These are phyloP conservation scores for Diophrys sp. DNA, from an alignment of 73 alveolate genomes.

Conservation along the genomic window DNA sequence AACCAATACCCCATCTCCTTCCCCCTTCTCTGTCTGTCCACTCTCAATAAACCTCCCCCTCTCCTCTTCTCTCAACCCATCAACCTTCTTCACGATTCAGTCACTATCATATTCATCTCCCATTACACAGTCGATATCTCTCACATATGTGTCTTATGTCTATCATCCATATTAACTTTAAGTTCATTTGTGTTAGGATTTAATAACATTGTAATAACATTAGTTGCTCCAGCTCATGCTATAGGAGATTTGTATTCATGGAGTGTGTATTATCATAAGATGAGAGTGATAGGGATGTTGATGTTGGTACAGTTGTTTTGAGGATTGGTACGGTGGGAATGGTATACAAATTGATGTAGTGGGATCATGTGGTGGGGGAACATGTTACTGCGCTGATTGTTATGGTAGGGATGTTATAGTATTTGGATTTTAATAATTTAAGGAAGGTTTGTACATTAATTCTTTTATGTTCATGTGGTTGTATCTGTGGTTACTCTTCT, in stretches of 20 bases:
- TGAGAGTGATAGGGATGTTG: slow-evolving; percentile 1
- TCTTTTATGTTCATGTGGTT: neutral
- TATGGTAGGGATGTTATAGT: neutral
- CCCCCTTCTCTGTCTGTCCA: neutral
- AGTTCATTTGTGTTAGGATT: slow-evolving; percentile 17
- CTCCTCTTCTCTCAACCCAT: neutral
- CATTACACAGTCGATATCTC: neutral
- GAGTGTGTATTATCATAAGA: slow-evolving; percentile 1
- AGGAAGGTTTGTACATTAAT: slow-evolving; percentile 1
- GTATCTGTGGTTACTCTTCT: neutral
- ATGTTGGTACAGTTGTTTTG: no score
- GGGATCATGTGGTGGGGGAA: neutral
- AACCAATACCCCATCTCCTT: no score
- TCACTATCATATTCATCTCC: neutral
- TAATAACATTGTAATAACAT: slow-evolving; percentile 17
- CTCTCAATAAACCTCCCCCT: neutral
- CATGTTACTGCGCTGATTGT: neutral
- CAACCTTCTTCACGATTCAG: neutral
- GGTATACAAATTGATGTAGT: neutral
- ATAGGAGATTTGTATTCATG: slow-evolving; percentile 8
- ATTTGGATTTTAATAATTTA: slow-evolving; percentile 8
- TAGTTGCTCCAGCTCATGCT: slow-evolving; percentile 20
- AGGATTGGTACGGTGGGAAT: neutral
- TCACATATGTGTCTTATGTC: slow-evolving; percentile 10
- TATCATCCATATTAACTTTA: slow-evolving; percentile 1